A percentile compares a stretch with the other conserved stretches of the same genome.
These are phyloP conservation scores for Picea glauca DNA, from an alignment of 75 land plant species.

Conservation along the genomic window DNA sequence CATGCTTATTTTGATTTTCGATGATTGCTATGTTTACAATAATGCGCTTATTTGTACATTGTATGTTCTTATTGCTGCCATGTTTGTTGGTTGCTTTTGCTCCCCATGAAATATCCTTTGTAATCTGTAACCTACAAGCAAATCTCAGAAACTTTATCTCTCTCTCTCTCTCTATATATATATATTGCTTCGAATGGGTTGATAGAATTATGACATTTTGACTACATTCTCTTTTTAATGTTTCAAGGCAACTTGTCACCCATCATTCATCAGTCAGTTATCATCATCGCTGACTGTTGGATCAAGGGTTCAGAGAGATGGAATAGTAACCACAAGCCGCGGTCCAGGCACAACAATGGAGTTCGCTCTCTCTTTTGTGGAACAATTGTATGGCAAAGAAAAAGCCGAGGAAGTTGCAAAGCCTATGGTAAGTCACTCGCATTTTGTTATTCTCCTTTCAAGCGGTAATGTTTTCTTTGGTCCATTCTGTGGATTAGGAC, in stretches of 20 bases:
- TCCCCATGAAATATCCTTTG: neutral
- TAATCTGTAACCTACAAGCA: neutral
- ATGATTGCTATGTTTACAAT: neutral
- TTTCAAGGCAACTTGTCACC: slow-evolving; percentile 89
- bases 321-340: slow-evolving; percentile 70
- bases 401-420: slow-evolving; percentile 71
- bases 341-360: slow-evolving; percentile 95
- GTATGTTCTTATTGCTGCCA: neutral
- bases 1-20: neutral
- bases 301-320: slow-evolving; percentile 74
- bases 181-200: neutral
- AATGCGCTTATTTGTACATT: neutral
- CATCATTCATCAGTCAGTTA: slow-evolving; percentile 69
- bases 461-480: neutral
- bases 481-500: neutral
- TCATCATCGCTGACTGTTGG: slow-evolving; percentile 45
- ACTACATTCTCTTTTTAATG: neutral
- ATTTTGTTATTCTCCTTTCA: neutral
- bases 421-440: slow-evolving; percentile 53
- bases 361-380: slow-evolving; percentile 75
- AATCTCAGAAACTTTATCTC: no score
- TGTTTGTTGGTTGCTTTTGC: neutral
- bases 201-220: neutral
- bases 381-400: slow-evolving; percentile 72
- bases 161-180: no score